Evolutionary conservation across 1,139 yeast species (phyloP), one percentile per base, ranked within the genome.

Genomic region (Spencermartinsiella ligniputridi): DNA sequence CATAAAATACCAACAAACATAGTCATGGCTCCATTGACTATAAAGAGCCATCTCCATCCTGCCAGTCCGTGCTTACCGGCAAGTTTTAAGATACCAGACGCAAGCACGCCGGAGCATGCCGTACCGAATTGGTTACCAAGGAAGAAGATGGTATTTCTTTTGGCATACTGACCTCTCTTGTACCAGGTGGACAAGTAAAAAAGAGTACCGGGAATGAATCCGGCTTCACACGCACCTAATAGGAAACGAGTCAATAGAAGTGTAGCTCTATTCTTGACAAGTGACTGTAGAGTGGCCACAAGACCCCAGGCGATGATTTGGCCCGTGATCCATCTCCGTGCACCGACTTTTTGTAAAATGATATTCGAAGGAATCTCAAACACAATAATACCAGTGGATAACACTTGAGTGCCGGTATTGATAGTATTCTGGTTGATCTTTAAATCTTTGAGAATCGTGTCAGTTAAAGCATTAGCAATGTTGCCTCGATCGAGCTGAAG

Each of bases 41-140:
- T 75, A 57, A 81, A 84, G 62, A 83, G 76, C 92, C 92, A 84
- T 63, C 81, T 76, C 94, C 94, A 84, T 24, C 88, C 81, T 5
- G 74, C 72, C 35, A 76, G 61, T 2, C 88, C 88, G 37, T 64
- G 66, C 5, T 62, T 66, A 37, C 81, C 82, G 45, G 74, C 71
- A 54, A 83, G 61, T 35, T 68, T 58, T 13, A 37, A 17, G 13
- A 37, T 37, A 15, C 40, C 40, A 4, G 34, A 15, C 19, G 35
- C 40, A 27, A 37, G 40, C 9, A 37, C 35, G 6, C 40, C 40
- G 18, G 35, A 25, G 15, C 34, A 37, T 16, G 40, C 40, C 5
- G 35, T 30, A 12, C 35, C 40, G 12, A 27, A 13, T 17, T 25
- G 35, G 17, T 25, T 30, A 12, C 35, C 40, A n/a, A 37, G 35